Evolutionary conservation across 192 early-diverging fungal species (phyloP), one percentile per base, ranked within the genome.

Genomic region (Coemansia interrupta): DNA sequence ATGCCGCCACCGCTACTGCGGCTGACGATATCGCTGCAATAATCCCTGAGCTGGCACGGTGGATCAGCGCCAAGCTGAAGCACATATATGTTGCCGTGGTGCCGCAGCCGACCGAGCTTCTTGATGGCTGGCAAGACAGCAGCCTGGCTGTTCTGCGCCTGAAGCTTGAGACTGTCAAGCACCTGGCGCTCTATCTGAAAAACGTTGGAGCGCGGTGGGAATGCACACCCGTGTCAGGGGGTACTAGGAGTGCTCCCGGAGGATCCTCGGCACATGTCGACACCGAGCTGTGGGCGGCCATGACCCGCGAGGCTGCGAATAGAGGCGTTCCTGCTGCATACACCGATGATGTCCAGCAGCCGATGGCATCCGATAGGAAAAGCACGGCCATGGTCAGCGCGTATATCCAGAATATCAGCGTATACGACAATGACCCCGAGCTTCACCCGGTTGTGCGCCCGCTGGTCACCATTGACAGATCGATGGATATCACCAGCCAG

Each of bases 281-380:
- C 24, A 78, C 75, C 7, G 65, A 72, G 36, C 67, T 64, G 56
- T 78, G 75, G 75, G 75, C 75, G 0, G 69, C 65, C 11, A 72
- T 59, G 62, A 54, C 75, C 14, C 75, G 65, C 49, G 64, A 68
- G 29, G 54, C 64, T 0, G 54, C 62, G 20, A 39, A 60, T 38
- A 48, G 61, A 11, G 17, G 50, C 47, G 23, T 12, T 26, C 5
- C 24, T 24, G n/a, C 36, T 23, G 3, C 39, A 20, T 17, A 38
- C 47, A 10, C 38, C 17, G 46, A 26, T 12, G 19, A 48, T 8
- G 32, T 11, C 5, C 5, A 1, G 32, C 32, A 36, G 32, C 32
- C 32, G 10, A 36, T 36, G 32, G 10, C 32, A 36, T 36, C 32
- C 32, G 32, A 36, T 36, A 36, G 32, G 3, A 19, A 39, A 22